Base-by-base conservation (phyloP, 2,329 filamentous ascomycete genomes). In the Mycosphaerelloides madeirae region DNA sequence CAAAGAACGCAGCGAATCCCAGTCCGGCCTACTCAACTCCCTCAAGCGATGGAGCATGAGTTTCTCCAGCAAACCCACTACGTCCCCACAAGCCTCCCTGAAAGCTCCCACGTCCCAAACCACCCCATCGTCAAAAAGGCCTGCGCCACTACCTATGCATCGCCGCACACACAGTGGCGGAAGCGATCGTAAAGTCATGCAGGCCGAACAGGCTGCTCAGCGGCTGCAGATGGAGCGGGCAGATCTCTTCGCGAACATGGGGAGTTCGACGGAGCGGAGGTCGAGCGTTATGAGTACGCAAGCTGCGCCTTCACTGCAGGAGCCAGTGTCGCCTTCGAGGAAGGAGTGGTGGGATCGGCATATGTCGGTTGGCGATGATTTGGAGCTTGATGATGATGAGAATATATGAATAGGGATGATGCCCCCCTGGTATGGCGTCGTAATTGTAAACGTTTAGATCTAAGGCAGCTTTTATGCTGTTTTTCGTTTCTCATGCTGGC, bases 161-260 rank as follows among this genome's bases (percentile, higher is more conserved):
- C 54, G 55, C 13, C 49, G 62, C 8, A 56, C 52, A 2, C 53
- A 51, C 7, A 63, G 61, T 32, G 58, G 62, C 3, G 56, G 57
- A 3, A 58, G 57, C 18, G 63, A 65, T 45, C 50, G 58, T 9
- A 48, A 63, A 25, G 57, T 60, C 9, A 29, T 58, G 14, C 65
- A 65, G 20, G 60, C 58, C 4, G 63, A 66, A 38, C 58, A 59
- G 46, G 69, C 69, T 15, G 58, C 65, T 20, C 54, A 61, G 43
- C 54, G 70, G 41, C 46, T 72, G 41, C 64, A 64, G 40, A 34
- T 65, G 29, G 69, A 73, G 59, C 59, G 60, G 60, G 56, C 51
- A 33, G 54, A 63, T 18, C 54, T 48, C 29, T 40, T 56, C 31
- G 39, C 46, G 31, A 40, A 59, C 40, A 47, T 50, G 4, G 37